These are phyloP conservation scores for Solanum habrochaites DNA, from an alignment of 257 asterid species.

Conservation along the genomic window DNA sequence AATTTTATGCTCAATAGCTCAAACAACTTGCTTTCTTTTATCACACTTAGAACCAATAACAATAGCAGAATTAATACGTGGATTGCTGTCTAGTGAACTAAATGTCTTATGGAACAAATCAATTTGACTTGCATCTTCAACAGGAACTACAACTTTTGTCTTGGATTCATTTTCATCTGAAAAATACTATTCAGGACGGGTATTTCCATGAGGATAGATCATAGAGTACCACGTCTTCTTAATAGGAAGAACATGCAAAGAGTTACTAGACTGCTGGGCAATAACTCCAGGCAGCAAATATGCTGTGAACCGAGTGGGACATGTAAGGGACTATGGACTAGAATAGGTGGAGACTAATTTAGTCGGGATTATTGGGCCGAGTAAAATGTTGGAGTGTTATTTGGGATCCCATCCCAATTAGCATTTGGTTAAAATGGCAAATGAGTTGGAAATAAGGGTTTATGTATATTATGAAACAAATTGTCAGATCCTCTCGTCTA, in stretches of 20 bases:
- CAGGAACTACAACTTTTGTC: slow-evolving; percentile 14
- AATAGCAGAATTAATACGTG: slow-evolving; percentile 10
- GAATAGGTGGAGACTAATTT: neutral
- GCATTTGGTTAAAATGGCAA: neutral
- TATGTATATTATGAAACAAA: neutral
- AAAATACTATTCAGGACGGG: slow-evolving; percentile 22
- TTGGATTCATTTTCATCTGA: slow-evolving; percentile 11
- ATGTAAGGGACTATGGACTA: neutral
- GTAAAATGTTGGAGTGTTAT: neutral
- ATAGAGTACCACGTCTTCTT: slow-evolving; percentile 66
- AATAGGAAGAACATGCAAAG: slow-evolving; percentile 46
- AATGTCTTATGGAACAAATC: slow-evolving; percentile 11
- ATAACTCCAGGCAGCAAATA: slow-evolving; percentile 30
- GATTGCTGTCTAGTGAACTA: slow-evolving; percentile 4
- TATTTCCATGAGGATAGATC: slow-evolving; percentile 27
- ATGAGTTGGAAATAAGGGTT: neutral
- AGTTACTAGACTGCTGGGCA: slow-evolving; percentile 30
- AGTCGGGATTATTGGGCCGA: neutral
- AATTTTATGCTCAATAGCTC: slow-evolving; percentile 11
- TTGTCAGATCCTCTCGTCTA: neutral
- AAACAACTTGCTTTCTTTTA: slow-evolving; percentile 31
- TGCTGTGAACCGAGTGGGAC: neutral
- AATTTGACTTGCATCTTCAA: slow-evolving; percentile 9
- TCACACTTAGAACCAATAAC: slow-evolving; percentile 7
- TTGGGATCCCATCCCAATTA: neutral